A percentile compares a stretch with the other conserved stretches of the same genome.
These are phyloP conservation scores for Arachis hypogaea DNA, from an alignment of 306 rosid species.

Conservation along the genomic window DNA sequence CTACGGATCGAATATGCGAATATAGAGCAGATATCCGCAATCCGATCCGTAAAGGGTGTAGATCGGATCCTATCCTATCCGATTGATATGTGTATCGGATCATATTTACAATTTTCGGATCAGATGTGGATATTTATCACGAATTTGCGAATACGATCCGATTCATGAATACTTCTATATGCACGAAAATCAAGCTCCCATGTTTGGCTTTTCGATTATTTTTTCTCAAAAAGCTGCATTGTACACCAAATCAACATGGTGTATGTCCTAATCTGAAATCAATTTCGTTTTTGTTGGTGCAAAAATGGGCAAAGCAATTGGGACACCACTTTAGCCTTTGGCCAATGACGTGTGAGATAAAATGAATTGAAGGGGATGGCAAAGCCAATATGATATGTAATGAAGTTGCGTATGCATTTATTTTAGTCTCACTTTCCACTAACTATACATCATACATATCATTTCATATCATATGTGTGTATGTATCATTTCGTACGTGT, in stretches of 20 bases:
- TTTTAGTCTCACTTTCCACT: conserved; percentile 7
- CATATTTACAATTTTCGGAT: no score
- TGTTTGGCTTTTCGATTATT: background rate
- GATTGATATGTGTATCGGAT: no score
- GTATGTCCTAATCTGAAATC: background rate
- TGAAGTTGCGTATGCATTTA: conserved; percentile 7
- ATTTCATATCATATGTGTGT: background rate
- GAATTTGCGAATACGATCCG: no score
- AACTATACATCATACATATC: background rate
- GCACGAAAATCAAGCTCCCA: background rate
- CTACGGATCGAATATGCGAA: no score
- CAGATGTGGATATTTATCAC: no score
- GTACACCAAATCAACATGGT: background rate
- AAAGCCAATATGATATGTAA: background rate
- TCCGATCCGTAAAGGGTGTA: no score
- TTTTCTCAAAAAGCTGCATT: background rate
- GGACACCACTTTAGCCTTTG: background rate
- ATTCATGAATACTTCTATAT: no score
- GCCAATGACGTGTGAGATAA: background rate
- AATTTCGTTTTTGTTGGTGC: background rate
- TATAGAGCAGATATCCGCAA: no score
- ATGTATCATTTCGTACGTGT: no score
- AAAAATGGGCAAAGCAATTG: background rate
- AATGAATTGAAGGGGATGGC: background rate
- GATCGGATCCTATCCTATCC: no score